phyloP scores from a whole-genome alignment of 192 early-diverging fungal genomes.

The Linnemannia zychae region DNA sequence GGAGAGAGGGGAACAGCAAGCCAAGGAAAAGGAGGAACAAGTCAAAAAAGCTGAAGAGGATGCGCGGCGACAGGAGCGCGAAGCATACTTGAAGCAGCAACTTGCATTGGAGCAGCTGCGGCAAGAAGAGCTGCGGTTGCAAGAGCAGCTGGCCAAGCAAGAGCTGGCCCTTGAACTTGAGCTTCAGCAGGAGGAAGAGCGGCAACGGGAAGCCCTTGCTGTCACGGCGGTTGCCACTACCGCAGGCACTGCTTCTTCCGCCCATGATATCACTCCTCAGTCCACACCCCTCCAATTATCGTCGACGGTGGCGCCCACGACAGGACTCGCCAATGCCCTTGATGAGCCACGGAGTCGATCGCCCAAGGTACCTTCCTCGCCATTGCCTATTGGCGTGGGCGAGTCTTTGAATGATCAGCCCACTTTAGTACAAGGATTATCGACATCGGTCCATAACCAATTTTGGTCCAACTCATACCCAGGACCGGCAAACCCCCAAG shows the following conservation, averaged over 20 bases:
- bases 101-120: constrained; percentile 37
- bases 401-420: constrained; percentile 12
- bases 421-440: constrained; percentile 4
- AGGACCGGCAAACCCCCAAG: constrained; percentile 12
- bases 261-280: neutral
- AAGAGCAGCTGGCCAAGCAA: constrained; percentile 44
- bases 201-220: neutral
- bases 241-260: neutral
- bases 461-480: constrained; percentile 37
- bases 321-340: neutral
- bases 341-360: constrained; percentile 10
- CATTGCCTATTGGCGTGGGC: neutral
- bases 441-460: constrained; percentile 7
- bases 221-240: neutral
- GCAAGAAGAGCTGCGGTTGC: constrained; percentile 41
- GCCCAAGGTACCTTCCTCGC: neutral
- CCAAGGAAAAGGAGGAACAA: constrained; percentile 24
- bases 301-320: neutral
- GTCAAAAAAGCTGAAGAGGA: constrained; percentile 26
- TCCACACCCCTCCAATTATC: neutral
- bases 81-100: constrained; percentile 40
- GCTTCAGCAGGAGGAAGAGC: constrained; percentile 22
- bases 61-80: constrained; percentile 29
- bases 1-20: constrained; percentile 7
- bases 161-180: constrained; percentile 16